phyloP scores from a whole-genome alignment of 345 rosid genomes.

The Eucalyptus viminalis region DNA sequence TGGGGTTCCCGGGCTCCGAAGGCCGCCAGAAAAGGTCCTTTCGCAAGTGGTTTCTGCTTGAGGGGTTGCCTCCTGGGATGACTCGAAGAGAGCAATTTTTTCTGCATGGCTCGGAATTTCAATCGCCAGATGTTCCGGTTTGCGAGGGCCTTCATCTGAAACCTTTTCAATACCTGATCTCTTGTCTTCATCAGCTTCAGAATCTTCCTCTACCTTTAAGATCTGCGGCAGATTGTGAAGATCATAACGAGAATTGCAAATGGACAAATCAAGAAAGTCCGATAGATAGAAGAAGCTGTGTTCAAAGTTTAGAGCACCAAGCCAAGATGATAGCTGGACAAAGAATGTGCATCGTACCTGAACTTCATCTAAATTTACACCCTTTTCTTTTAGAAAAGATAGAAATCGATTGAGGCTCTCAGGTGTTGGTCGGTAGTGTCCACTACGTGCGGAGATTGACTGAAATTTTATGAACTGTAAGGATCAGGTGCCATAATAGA shows the following conservation, averaged over 20 bases:
- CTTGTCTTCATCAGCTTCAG: conserved; percentile 21
- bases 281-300: not conserved
- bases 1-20: conserved; percentile 49
- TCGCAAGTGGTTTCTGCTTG: conserved; percentile 13
- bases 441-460: conserved; percentile 21
- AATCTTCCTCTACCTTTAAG: conserved; percentile 39
- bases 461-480: not conserved
- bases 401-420: conserved; percentile 13
- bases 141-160: not conserved
- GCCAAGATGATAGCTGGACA: not conserved
- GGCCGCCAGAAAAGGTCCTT: conserved; percentile 70
- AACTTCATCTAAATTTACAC: conserved; percentile 11
- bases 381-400: conserved; percentile 15
- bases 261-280: not conserved
- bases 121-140: not conserved
- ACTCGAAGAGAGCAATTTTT: not conserved
- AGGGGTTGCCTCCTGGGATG: conserved; percentile 3
- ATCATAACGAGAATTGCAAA: not conserved
- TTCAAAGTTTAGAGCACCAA: not conserved
- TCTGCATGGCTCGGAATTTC: conserved; percentile 6
- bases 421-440: conserved; percentile 22
- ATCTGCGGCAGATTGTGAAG: conserved; percentile 15
- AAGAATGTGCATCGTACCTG: conserved; percentile 2
- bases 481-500: not conserved
- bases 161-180: not conserved